These are phyloP conservation scores for Cadophora sp. DNA, from an alignment of 2,329 filamentous ascomycete genomes.

Conservation along the genomic window DNA sequence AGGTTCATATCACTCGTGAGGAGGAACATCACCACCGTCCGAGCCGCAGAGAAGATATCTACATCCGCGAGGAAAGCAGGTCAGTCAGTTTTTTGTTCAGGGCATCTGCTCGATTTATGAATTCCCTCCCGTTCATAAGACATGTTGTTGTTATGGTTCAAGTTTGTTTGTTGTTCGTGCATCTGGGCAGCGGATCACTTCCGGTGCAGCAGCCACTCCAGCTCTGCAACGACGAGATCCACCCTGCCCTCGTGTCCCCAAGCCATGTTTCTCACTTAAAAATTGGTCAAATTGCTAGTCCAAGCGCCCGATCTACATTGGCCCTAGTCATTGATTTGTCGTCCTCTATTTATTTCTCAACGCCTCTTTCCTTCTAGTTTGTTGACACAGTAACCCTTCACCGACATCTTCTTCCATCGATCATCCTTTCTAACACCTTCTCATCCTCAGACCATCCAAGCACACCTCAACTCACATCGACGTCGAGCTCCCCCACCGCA, in stretches of 20 bases:
- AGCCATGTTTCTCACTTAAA: constrained; percentile 9
- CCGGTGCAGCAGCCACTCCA: constrained; percentile 19
- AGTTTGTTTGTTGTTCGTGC: constrained; percentile 19
- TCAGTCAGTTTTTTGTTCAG: constrained; percentile 48
- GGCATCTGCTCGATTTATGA: neutral
- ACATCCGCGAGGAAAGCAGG: constrained; percentile 61
- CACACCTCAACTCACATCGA: constrained; percentile 51
- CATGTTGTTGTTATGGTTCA: constrained; percentile 21
- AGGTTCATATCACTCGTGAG: constrained; percentile 81
- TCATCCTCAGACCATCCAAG: constrained; percentile 46
- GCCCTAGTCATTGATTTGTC: constrained; percentile 9
- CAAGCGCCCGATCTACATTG: constrained; percentile 28
- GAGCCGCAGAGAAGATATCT: constrained; percentile 63
- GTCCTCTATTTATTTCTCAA: constrained; percentile 24
- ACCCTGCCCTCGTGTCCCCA: constrained; percentile 17
- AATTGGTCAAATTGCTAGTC: constrained; percentile 31
- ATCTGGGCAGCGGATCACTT: constrained; percentile 14
- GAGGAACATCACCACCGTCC: constrained; percentile 79
- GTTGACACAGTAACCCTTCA: constrained; percentile 51
- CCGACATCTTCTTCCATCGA: constrained; percentile 37
- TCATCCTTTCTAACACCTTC: constrained; percentile 36
- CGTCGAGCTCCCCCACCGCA: constrained; percentile 49
- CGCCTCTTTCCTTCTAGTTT: constrained; percentile 36
- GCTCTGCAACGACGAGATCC: constrained; percentile 20
- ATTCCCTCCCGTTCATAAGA: constrained; percentile 17